A percentile compares a stretch with the other conserved stretches of the same genome.
phyloP scores from a whole-genome alignment of 495 filamentous ascomycete species.

The Penicillium steckii region DNA sequence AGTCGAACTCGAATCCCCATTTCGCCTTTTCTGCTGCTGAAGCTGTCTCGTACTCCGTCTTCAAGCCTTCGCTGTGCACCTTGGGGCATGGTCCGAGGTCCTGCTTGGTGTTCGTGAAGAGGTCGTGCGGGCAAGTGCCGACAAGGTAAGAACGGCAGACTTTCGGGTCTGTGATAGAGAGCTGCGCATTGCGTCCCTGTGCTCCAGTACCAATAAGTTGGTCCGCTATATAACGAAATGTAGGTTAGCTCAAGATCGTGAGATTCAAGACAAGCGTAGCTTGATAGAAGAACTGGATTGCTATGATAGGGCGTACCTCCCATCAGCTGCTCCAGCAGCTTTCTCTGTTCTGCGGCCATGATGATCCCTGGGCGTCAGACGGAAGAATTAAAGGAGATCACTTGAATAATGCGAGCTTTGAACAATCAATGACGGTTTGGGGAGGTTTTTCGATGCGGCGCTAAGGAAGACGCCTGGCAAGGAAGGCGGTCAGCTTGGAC shows the following conservation, averaged over 20 bases:
- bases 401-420: not conserved
- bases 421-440: not conserved
- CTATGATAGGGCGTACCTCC: slow-evolving; percentile 42
- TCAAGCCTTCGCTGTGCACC: slow-evolving; percentile 84
- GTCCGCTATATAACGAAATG: slow-evolving; percentile 49
- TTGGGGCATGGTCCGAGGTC: slow-evolving; percentile 91
- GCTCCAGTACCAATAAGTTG: slow-evolving; percentile 78
- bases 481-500: slow-evolving; percentile 25
- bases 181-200: slow-evolving; percentile 68
- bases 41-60: slow-evolving; percentile 77
- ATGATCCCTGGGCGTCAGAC: slow-evolving; percentile 17
- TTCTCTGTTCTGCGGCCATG: slow-evolving; percentile 95
- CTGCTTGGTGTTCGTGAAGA: slow-evolving; percentile 99
- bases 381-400: slow-evolving; percentile 5
- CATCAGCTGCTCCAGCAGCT: slow-evolving; percentile 85
- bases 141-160: slow-evolving; percentile 93
- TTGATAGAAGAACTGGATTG: not conserved
- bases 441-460: slow-evolving; percentile 22
- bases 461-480: slow-evolving; percentile 11
- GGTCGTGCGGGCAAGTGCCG: slow-evolving; percentile 95
- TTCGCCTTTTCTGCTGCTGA: slow-evolving; percentile 65
- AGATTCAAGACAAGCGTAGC: not conserved
- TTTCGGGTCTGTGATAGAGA: slow-evolving; percentile 88
- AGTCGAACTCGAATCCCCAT: slow-evolving; percentile 93
- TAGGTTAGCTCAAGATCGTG: slow-evolving; percentile 32